Conservation (phyloP, 805 yeast genomes). For the Jamesozyma lodderae region DNA sequence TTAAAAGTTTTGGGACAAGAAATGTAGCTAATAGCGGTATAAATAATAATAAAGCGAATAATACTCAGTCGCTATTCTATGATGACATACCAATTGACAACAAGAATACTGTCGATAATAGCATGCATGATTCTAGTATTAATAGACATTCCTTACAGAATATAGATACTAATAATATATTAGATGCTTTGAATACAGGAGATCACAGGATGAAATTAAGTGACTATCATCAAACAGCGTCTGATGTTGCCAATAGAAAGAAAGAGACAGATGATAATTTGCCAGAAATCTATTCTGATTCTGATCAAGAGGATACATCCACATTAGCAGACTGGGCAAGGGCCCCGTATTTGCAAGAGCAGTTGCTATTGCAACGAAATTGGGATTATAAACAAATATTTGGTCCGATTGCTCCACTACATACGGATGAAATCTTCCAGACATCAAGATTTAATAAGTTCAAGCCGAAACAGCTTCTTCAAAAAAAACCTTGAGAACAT, state of each 20-base stretch:
- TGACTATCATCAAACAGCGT: slow-evolving; percentile 2
- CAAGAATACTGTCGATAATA: neutral
- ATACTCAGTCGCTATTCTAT: neutral
- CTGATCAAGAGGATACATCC: slow-evolving; percentile 44
- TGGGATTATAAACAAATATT: slow-evolving; percentile 62
- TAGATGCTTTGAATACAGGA: slow-evolving; percentile 24
- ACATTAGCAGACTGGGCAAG: slow-evolving; percentile 54
- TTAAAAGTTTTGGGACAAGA: slow-evolving; percentile 4
- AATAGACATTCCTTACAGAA: slow-evolving; percentile 1
- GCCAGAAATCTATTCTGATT: slow-evolving; percentile 43
- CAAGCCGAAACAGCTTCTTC: slow-evolving; percentile 48
- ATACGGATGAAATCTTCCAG: slow-evolving; percentile 61
- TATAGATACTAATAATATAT: slow-evolving; percentile 10
- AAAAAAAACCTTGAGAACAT: slow-evolving; percentile 13
- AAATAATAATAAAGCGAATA: neutral
- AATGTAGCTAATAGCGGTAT: neutral
- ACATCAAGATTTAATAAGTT: slow-evolving; percentile 40
- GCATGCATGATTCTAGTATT: neutral
- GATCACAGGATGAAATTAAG: slow-evolving; percentile 26
- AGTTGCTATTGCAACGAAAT: slow-evolving; percentile 38
- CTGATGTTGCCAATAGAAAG: neutral
- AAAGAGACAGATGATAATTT: slow-evolving; percentile 21
- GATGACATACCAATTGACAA: neutral
- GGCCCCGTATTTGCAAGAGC: slow-evolving; percentile 44
- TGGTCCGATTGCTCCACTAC: slow-evolving; percentile 64